A percentile compares a stretch with the other conserved stretches of the same genome.
phyloP scores from a whole-genome alignment of 1,284 basidiomycete genomes.

The Ganoderma resinaceum region DNA sequence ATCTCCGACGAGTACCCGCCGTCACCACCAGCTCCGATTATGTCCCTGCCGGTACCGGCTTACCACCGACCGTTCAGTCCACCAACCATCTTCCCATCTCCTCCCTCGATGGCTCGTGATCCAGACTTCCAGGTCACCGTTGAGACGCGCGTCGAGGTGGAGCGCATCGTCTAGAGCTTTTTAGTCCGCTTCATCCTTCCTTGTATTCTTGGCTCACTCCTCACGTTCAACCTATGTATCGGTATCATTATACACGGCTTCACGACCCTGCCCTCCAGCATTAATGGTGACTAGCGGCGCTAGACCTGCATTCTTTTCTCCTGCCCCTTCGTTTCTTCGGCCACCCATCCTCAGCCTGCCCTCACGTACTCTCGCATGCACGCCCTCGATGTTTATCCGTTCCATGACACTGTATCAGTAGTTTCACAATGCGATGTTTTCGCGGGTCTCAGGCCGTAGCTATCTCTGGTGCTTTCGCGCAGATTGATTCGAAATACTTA shows the following conservation, averaged over 20 bases:
- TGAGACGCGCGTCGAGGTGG: constrained; percentile 2
- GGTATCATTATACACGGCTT: background rate
- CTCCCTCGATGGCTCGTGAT: background rate
- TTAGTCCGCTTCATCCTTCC: background rate
- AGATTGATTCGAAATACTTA: no score
- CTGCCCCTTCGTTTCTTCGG: background rate
- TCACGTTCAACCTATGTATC: background rate
- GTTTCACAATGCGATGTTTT: background rate
- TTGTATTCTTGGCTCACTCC: background rate
- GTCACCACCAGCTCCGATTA: background rate
- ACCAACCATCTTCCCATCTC: constrained; percentile 4
- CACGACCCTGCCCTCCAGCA: background rate
- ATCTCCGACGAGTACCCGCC: constrained; percentile 7
- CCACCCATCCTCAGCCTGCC: background rate
- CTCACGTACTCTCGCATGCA: background rate
- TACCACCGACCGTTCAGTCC: constrained; percentile 7
- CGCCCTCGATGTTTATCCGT: background rate
- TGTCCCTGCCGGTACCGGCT: background rate
- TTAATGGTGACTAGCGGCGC: background rate
- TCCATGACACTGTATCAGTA: constrained; percentile 1
- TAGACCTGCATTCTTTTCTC: background rate
- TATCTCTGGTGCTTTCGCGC: background rate
- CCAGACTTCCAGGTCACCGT: background rate
- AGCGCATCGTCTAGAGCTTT: background rate
- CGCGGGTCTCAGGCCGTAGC: background rate